Percentiles rank a stretch among this genome's conserved stretches.
These are phyloP conservation scores for Daldinia grandis DNA, from an alignment of 495 filamentous ascomycete genomes.

Conservation along the genomic window DNA sequence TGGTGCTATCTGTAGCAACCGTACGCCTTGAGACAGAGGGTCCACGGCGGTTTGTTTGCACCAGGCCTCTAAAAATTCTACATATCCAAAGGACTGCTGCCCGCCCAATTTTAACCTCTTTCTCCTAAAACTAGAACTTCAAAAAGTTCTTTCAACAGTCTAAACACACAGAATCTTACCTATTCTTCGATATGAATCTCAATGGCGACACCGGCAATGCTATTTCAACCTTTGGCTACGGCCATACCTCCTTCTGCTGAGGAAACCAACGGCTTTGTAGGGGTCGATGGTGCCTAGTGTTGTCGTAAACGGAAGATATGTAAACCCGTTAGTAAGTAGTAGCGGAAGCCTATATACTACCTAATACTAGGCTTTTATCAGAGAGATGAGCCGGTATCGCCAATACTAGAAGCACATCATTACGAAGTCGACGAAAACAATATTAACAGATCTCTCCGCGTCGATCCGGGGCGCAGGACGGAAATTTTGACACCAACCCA, in stretches of 20 bases:
- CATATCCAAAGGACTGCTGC: neutral
- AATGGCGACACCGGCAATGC: neutral
- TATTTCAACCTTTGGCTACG: neutral
- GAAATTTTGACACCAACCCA: neutral
- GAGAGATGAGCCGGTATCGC: neutral
- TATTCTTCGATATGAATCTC: neutral
- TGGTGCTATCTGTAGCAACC: neutral
- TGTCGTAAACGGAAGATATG: neutral
- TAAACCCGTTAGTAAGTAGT: neutral
- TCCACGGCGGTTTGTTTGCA: neutral
- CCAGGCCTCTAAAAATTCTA: neutral
- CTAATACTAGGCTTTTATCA: neutral
- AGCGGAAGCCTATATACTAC: neutral
- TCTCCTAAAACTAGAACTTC: neutral
- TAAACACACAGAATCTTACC: neutral
- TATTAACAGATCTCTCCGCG: neutral
- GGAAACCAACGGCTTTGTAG: neutral
- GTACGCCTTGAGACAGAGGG: neutral
- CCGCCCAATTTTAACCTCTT: neutral
- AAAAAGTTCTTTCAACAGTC: neutral
- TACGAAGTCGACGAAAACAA: neutral
- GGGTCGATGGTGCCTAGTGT: neutral
- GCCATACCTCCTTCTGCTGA: neutral
- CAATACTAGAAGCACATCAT: neutral
- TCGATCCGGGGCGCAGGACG: neutral